Base-by-base conservation (phyloP, 352 stramenopile genomes). In the Phytophthora palmivora region DNA sequence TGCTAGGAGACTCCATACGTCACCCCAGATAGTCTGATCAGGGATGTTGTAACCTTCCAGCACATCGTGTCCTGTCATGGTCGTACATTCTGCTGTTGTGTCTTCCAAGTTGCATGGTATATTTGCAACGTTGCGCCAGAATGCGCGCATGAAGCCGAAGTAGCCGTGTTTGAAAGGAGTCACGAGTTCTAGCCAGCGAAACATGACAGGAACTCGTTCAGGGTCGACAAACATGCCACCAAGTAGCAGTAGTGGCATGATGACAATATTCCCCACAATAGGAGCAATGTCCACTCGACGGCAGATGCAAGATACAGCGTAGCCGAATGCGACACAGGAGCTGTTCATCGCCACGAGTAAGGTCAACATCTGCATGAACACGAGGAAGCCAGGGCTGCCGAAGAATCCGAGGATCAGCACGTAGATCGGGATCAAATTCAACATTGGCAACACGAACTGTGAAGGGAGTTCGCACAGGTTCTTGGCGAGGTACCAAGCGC, bases 121-220 rank as follows among this genome's bases (percentile, higher is more conserved):
- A 5, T 46, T 67, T 60, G 37, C 43, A 43, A 57, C 41, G 19
- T 49, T 74, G 34, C 58, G 47, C 75, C 75, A 84, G 49, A 79
- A 80, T 15, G 52, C 47, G 11, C 62, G 56, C 62, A 78, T 80
- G 24, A 79, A 63, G 45, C 62, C 75, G 42, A 76, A 69, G 67
- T 76, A 84, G 45, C 72, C 75, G 50, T 84, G 82, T 33, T 80
- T 79, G 52, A 84, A 68, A 10, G 73, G 73, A 6, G 75, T 80
- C 10, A 82, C 39, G 63, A 75, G 70, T 36, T 82, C 52, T 24
- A 84, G 58, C 75, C 75, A 84, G 24, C 55, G 54, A 26, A 84
- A 78, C 66, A 65, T 72, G 38, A 32, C 37, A 16, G 75, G 75
- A 6, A 72, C 70, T 39, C 54, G 61, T 26, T 80, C 58, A 0